Percentiles rank a stretch among this genome's conserved stretches.
Evolutionary conservation across 179 eudicot species (phyloP).

Genomic region (Silene vulgaris): DNA sequence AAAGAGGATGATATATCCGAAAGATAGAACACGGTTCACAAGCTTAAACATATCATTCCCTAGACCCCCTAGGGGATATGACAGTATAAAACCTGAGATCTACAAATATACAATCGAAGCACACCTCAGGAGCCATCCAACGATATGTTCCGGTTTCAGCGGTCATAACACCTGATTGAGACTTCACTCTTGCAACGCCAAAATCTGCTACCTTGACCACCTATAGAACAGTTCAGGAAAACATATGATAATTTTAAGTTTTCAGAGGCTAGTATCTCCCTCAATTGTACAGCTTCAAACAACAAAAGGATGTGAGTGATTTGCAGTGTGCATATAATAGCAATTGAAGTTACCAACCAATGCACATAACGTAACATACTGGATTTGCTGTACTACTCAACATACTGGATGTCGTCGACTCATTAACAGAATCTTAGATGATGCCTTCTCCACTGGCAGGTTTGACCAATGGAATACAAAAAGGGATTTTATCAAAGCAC

Average conservation of each 20-base stretch:
- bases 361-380: not conserved
- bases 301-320: not conserved
- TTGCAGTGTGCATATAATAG: not conserved
- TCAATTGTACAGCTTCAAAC: not conserved
- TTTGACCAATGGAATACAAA: too few relatives aligned
- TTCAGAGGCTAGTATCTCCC: not conserved
- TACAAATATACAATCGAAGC: slow-evolving; percentile 7
- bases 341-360: not conserved
- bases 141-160: slow-evolving; percentile 86
- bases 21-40: not conserved
- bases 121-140: slow-evolving; percentile 93
- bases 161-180: slow-evolving; percentile 79
- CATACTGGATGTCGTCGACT: too few relatives aligned
- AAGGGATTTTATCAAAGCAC: not conserved
- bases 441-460: too few relatives aligned
- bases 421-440: too few relatives aligned
- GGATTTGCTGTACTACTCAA: too few relatives aligned
- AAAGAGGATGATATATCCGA: not conserved
- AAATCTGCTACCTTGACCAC: slow-evolving; percentile 82
- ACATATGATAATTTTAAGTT: not conserved
- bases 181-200: slow-evolving; percentile 77
- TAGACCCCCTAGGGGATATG: too few relatives aligned
- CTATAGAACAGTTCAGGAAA: slow-evolving; percentile 28
- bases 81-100: not conserved
- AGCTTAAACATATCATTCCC: too few relatives aligned